Conservation (phyloP, 179 eudicot genomes). For the Beta macrorhiza region DNA sequence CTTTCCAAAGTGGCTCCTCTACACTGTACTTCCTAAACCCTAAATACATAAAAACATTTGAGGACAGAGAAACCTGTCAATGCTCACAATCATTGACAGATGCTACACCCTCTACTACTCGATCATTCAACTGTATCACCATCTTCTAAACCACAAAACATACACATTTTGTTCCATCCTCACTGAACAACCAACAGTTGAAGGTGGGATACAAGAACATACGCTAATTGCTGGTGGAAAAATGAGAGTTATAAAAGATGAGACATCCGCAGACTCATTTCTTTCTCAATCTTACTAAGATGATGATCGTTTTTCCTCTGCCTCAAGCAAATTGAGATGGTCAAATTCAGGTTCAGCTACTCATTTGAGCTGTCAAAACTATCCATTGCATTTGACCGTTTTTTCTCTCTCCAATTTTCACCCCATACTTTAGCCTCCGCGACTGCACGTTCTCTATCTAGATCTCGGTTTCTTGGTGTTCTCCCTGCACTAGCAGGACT, state of each 20-base stretch:
- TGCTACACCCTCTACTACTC: not conserved
- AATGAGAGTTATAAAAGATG: conserved; percentile 21
- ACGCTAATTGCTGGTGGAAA: conserved; percentile 25
- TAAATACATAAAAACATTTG: conserved; percentile 36
- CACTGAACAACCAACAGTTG: conserved; percentile 12
- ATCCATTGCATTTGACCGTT: conserved; percentile 52
- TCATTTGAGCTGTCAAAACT: conserved; percentile 72
- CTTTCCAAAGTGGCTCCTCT: conserved; percentile 26
- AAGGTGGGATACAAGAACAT: conserved; percentile 18
- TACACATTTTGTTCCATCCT: conserved; percentile 24
- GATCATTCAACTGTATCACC: conserved; percentile 25
- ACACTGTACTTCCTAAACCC: conserved; percentile 31
- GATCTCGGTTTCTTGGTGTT: conserved; percentile 69
- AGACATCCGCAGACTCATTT: conserved; percentile 12
- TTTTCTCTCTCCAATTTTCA: conserved; percentile 84
- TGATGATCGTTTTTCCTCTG: conserved; percentile 4
- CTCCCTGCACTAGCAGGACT: conserved; percentile 75
- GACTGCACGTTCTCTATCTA: conserved; percentile 87
- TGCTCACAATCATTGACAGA: conserved; percentile 11
- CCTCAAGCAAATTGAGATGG: conserved; percentile 3
- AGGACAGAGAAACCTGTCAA: conserved; percentile 14
- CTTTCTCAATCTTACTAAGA: conserved; percentile 6
- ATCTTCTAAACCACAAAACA: conserved; percentile 27
- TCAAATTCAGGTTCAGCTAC: conserved; percentile 19
- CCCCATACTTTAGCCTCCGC: conserved; percentile 99